These are phyloP conservation scores for Naganishia randhawae DNA, from an alignment of 768 basidiomycete species.

Conservation along the genomic window DNA sequence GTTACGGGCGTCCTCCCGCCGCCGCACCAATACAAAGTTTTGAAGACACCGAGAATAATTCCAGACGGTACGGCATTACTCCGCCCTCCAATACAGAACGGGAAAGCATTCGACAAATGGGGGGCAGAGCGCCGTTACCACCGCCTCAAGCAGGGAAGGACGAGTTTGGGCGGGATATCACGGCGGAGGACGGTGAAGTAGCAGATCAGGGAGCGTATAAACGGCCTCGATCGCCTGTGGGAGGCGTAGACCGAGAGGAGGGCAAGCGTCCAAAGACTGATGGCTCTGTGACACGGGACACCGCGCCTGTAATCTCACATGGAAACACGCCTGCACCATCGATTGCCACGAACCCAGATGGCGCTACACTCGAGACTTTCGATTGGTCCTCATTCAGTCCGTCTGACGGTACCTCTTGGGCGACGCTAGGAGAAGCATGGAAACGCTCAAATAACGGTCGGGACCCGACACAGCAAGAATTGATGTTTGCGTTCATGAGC, in stretches of 20 bases:
- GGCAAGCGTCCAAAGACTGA: constrained; percentile 14
- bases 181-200: not conserved
- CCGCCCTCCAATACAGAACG: not conserved
- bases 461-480: constrained; percentile 10
- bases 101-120: not conserved
- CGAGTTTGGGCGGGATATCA: constrained; percentile 7
- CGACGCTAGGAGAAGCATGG: constrained; percentile 20
- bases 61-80: not conserved
- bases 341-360: not conserved
- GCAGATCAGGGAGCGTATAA: not conserved
- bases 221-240: not conserved
- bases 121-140: constrained; percentile 1
- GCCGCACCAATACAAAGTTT: not conserved
- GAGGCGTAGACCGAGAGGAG: not conserved
- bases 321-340: not conserved
- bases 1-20: not conserved
- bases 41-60: not conserved
- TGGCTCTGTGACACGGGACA: not conserved
- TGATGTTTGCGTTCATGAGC: constrained; percentile 20
- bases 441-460: constrained; percentile 9
- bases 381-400: constrained; percentile 5
- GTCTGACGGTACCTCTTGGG: constrained; percentile 4
- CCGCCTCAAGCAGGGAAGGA: constrained; percentile 10
- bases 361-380: constrained; percentile 17
- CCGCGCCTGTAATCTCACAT: not conserved